A percentile compares a stretch with the other conserved stretches of the same genome.
Conservation (phyloP, 768 basidiomycete genomes). For the Boletus patriciae region DNA sequence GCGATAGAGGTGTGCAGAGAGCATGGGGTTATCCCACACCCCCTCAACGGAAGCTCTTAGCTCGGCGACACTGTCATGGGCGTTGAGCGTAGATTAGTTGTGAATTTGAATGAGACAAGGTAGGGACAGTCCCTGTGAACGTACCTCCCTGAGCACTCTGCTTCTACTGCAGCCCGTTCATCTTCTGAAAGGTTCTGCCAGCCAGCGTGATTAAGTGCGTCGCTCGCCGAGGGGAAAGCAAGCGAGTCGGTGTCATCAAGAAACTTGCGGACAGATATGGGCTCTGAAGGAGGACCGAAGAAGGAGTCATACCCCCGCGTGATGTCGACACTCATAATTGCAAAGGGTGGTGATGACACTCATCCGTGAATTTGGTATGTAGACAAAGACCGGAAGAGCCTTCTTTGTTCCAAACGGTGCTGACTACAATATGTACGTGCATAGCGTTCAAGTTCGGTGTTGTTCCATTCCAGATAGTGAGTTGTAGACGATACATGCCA, state of each 20-base stretch:
- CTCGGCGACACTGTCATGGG: conserved; percentile 50
- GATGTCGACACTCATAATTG: conserved; percentile 25
- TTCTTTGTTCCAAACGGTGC: neutral
- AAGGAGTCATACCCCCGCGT: conserved; percentile 45
- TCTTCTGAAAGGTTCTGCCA: conserved; percentile 30
- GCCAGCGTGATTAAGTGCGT: conserved; percentile 13
- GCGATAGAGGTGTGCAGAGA: conserved; percentile 56
- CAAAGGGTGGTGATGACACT: too few relatives aligned
- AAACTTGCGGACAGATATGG: conserved; percentile 49
- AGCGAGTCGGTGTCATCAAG: conserved; percentile 33
- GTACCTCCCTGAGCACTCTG: conserved; percentile 45
- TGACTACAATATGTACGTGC: too few relatives aligned
- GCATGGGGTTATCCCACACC: conserved; percentile 53
- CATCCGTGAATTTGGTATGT: neutral
- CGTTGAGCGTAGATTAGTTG: neutral
- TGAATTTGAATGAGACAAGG: neutral
- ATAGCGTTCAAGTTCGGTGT: neutral
- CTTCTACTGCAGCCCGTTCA: conserved; percentile 33
- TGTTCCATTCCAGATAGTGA: conserved; percentile 27
- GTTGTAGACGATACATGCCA: conserved; percentile 25
- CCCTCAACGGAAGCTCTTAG: conserved; percentile 44
- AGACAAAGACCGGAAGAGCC: neutral
- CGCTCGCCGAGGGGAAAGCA: conserved; percentile 6
- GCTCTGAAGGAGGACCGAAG: conserved; percentile 65
- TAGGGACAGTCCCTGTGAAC: neutral